phyloP scores from a whole-genome alignment of 495 filamentous ascomycete species.

The Aspergillus campestris region DNA sequence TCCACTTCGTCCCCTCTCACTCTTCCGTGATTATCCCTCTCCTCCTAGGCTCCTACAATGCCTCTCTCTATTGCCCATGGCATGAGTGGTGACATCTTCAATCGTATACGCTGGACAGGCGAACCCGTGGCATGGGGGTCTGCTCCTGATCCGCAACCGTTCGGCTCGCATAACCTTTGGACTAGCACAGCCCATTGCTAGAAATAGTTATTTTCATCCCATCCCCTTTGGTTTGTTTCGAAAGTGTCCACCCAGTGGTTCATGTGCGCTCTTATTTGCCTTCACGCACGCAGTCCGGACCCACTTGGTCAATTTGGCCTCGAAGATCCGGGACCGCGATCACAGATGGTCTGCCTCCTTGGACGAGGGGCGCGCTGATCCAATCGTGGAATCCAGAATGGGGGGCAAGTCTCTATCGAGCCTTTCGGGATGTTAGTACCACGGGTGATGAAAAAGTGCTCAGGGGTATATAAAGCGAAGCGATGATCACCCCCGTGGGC shows the following conservation, averaged over 20 bases:
- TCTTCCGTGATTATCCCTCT: conserved; percentile 1
- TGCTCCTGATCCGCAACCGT: not conserved
- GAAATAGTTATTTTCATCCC: conserved; percentile 15
- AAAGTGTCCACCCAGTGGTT: conserved; percentile 14
- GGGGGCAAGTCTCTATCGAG: conserved; percentile 10
- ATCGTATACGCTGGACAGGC: too few species aligned
- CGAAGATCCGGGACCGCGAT: conserved; percentile 19
- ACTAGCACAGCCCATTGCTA: conserved; percentile 10
- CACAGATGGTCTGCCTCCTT: conserved; percentile 5
- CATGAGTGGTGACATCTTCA: too few species aligned
- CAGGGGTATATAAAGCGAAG: conserved; percentile 38
- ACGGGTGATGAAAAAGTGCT: conserved; percentile 4
- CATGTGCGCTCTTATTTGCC: conserved; percentile 10
- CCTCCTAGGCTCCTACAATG: not conserved
- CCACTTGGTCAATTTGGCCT: conserved; percentile 15
- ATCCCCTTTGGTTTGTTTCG: conserved; percentile 13
- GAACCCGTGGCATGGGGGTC: too few species aligned
- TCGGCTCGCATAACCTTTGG: conserved; percentile 8
- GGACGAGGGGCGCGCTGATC: conserved; percentile 4
- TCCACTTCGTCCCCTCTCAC: not conserved
- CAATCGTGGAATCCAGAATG: conserved; percentile 9
- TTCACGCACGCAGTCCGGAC: conserved; percentile 12
- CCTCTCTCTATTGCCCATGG: too few species aligned
- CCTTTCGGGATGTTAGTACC: not conserved
- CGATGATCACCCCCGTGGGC: conserved; percentile 17